phyloP scores from a whole-genome alignment of 768 basidiomycete species.

The Pseudohyphozyma bogoriensis region DNA sequence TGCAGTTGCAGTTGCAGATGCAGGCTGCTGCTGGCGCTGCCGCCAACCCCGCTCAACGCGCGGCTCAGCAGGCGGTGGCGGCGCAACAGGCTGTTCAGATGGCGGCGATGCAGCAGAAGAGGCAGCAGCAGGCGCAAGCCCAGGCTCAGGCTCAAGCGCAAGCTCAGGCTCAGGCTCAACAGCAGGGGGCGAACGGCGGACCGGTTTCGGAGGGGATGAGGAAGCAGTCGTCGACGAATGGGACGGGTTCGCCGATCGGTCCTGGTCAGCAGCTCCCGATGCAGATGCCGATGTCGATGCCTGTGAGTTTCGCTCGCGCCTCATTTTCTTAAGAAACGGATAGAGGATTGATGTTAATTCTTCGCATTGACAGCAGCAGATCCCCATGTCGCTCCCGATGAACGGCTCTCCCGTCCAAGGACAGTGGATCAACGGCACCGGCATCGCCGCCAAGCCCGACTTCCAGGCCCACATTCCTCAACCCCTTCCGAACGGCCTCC shows the following conservation, averaged over 20 bases:
- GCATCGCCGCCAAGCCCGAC: background rate
- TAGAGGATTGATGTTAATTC: background rate
- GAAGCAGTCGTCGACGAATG: slow-evolving; percentile 5
- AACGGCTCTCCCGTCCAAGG: slow-evolving; percentile 1
- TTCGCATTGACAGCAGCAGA: background rate
- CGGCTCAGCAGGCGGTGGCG: too few relatives aligned
- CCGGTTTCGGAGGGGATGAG: slow-evolving; percentile 14
- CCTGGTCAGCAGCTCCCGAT: background rate
- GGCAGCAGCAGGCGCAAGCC: background rate
- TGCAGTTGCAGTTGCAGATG: background rate
- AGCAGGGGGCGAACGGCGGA: background rate
- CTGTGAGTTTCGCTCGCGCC: too few relatives aligned
- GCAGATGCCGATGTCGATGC: background rate
- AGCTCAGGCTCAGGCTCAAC: slow-evolving; percentile 3
- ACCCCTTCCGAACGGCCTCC: slow-evolving; percentile 2
- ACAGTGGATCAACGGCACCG: background rate
- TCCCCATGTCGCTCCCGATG: background rate
- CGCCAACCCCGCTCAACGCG: too few relatives aligned
- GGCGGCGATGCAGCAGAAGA: too few relatives aligned
- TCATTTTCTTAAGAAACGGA: background rate
- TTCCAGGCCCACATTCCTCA: background rate
- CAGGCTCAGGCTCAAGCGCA: background rate
- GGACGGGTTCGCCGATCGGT: slow-evolving; percentile 5
- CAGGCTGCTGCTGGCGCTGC: too few relatives aligned
- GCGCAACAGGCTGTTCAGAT: too few relatives aligned